These are phyloP conservation scores for Sclerotinia sclerotiorum DNA, from an alignment of 2,329 filamentous ascomycete species.

Conservation along the genomic window DNA sequence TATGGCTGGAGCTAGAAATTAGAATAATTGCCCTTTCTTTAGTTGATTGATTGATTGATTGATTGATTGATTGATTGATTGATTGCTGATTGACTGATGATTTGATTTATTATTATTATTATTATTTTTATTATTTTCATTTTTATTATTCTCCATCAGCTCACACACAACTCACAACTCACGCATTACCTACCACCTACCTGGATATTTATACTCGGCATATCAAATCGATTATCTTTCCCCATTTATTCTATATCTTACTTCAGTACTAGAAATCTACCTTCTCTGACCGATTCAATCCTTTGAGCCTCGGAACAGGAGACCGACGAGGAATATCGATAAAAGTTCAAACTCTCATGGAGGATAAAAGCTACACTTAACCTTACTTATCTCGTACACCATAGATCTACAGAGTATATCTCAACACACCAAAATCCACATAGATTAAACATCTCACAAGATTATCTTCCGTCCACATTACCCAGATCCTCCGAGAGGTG, in stretches of 20 bases:
- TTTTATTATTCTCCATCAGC: no score
- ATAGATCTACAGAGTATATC: background rate
- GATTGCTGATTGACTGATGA: no score
- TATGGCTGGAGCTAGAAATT: no score
- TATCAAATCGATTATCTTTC: no score
- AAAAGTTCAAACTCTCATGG: background rate
- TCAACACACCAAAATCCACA: background rate
- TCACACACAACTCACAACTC: no score
- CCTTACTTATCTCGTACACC: background rate
- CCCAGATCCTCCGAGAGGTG: background rate
- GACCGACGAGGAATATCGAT: background rate
- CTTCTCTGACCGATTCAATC: background rate
- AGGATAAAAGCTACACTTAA: background rate
- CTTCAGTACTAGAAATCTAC: no score
- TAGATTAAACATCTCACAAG: background rate
- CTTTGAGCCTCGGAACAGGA: background rate
- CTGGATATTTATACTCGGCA: background rate
- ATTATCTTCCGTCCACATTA: background rate
- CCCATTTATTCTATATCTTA: no score
- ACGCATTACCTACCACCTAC: no score
- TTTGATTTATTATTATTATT: no score
- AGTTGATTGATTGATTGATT: background rate
- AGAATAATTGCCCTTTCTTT: no score
- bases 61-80: no score
- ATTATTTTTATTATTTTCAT: no score